These are phyloP conservation scores for Fereydounia khargensis DNA, from an alignment of 1,284 basidiomycete genomes.

Conservation along the genomic window DNA sequence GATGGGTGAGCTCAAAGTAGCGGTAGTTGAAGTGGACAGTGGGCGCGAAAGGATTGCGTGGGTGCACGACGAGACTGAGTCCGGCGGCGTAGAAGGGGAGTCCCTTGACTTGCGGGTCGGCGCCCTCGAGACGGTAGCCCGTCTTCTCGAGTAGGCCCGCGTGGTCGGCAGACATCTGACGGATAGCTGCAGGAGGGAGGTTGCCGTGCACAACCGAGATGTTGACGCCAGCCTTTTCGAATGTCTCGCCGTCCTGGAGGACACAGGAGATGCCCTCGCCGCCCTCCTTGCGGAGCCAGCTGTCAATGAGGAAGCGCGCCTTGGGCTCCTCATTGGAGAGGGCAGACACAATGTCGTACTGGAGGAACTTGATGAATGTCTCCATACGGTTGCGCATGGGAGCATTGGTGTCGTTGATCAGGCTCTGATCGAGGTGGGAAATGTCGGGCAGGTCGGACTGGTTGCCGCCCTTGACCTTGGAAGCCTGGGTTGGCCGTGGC, in stretches of 20 bases:
- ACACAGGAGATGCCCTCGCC: conserved; percentile 87
- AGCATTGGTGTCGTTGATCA: conserved; percentile 32
- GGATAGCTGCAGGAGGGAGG: conserved; percentile 81
- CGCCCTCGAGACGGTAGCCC: conserved; percentile 45
- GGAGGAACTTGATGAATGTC: conserved; percentile 74
- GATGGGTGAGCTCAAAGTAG: conserved; percentile 74
- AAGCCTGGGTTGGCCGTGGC: conserved; percentile 19
- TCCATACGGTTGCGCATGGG: conserved; percentile 70
- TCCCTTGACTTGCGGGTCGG: conserved; percentile 64
- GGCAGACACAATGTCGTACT: conserved; percentile 75
- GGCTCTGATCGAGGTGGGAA: conserved; percentile 33
- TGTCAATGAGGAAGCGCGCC: conserved; percentile 75
- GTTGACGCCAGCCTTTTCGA: conserved; percentile 97
- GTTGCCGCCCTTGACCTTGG: conserved; percentile 28
- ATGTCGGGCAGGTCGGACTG: conserved; percentile 45
- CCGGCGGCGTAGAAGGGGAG: conserved; percentile 94
- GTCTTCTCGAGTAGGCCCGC: conserved; percentile 60
- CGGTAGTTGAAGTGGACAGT: conserved; percentile 97
- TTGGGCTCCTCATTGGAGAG: conserved; percentile 74
- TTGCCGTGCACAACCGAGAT: conserved; percentile 86
- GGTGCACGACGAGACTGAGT: conserved; percentile 87
- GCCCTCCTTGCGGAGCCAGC: conserved; percentile 79
- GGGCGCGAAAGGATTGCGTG: conserved; percentile 71
- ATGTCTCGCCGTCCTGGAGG: conserved; percentile 70
- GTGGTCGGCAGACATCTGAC: conserved; percentile 93